Percentiles rank a stretch among this genome's conserved stretches.
phyloP scores from a whole-genome alignment of 306 rosid species.

The Canavalia gladiata region DNA sequence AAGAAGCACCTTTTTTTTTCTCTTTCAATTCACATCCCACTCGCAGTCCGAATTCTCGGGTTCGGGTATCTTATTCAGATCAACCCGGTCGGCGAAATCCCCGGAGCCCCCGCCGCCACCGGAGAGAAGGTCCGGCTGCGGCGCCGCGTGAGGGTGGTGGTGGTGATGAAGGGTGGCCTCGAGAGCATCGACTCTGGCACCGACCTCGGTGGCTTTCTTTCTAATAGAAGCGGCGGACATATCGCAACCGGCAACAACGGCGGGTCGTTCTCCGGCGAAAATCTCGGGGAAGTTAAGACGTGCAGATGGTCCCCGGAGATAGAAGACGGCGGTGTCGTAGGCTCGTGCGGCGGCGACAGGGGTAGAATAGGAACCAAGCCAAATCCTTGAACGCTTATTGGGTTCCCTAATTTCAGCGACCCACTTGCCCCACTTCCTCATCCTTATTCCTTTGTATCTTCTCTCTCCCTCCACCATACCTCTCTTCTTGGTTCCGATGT shows the following conservation, averaged over 20 bases:
- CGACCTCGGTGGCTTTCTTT: constrained; percentile 93
- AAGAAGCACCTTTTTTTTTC: background rate
- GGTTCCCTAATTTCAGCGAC: constrained; percentile 99
- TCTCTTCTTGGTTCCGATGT: constrained; percentile 46
- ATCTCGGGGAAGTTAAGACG: constrained; percentile 90
- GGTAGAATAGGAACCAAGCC: constrained; percentile 97
- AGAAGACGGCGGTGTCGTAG: constrained; percentile 94
- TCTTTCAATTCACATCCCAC: constrained; percentile 57
- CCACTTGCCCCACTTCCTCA: constrained; percentile 99
- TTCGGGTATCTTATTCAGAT: constrained; percentile 86
- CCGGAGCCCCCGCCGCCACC: constrained; percentile 41
- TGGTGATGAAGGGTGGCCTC: constrained; percentile 61
- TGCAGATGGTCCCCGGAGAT: constrained; percentile 89
- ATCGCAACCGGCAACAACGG: constrained; percentile 45
- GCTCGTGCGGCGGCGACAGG: constrained; percentile 97
- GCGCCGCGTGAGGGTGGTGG: constrained; percentile 49
- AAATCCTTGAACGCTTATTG: constrained; percentile 92
- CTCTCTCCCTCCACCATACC: constrained; percentile 65
- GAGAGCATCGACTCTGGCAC: constrained; percentile 89
- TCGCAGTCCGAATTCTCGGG: constrained; percentile 81
- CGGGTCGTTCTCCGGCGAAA: constrained; percentile 50
- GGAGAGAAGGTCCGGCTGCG: constrained; percentile 48
- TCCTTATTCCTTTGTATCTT: constrained; percentile 96
- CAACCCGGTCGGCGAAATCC: constrained; percentile 72
- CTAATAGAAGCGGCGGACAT: constrained; percentile 91